Base-by-base conservation (phyloP, 2,329 filamentous ascomycete genomes). In the Lecanicillium sp. region DNA sequence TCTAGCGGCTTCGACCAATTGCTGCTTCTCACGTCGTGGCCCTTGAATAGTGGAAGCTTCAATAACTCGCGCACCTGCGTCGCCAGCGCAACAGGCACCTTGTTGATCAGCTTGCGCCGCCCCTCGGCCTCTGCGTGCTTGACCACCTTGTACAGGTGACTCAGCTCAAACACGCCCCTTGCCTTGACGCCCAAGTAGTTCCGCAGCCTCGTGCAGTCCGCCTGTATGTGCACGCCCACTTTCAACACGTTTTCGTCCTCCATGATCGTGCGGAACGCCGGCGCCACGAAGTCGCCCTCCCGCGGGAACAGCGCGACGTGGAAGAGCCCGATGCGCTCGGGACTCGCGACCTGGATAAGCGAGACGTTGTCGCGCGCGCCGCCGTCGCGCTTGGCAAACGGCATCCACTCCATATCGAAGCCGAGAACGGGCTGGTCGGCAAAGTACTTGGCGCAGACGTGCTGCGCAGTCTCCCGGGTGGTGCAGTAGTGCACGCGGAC, bases 321-420 rank as follows among this genome's bases (percentile, higher is more conserved):
- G 55, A 95, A 90, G 1, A 96, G 74, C 0, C 76, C 88, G 41
- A 96, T 84, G 12, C 81, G 84, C 52, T 84, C 79, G 36, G 86
- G 78, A 51, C 81, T 86, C 1, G 90, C 88, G 19, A 96, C 64
- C 64, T 96, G 91, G 36, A 96, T 84, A 30, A 96, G 66, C 0
- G 87, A 90, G 6, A 94, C 78, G 52, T 90, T 88, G 44, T 76
- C 71, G 54, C 86, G 84, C 4, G 82, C 67, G 3, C 73, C 71
- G 2, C 73, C 62, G 7, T 54, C 57, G 17, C 62, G 71, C 5
- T 60, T 68, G 0, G 79, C 73, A 5, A 75, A 69, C 1, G 71
- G 54, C 44, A 80, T 74, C 90, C 91, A 96, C 68, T 96, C 91
- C 52, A 96, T 75, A 59, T 96, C 90, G 52, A 96, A 89, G 0